Evolutionary conservation across 306 rosid genomes (phyloP).

Genomic region (Neltuma alba): DNA sequence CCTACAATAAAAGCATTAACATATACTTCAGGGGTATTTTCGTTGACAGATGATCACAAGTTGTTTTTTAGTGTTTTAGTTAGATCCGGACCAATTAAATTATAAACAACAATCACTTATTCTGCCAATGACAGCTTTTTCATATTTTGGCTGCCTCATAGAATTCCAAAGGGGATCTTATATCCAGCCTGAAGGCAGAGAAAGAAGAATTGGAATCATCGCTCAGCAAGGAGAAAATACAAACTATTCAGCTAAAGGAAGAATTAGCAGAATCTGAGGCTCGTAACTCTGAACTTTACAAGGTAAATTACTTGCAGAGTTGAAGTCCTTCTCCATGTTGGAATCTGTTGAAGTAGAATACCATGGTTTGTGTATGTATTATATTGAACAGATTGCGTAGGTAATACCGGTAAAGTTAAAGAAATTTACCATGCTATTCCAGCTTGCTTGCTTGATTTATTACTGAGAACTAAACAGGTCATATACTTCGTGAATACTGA

Average conservation of each 20-base stretch:
- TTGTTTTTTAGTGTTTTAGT: not conserved
- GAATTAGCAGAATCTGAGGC: slow-evolving; percentile 69
- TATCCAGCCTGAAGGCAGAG: slow-evolving; percentile 68
- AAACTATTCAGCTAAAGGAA: slow-evolving; percentile 71
- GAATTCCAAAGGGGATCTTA: slow-evolving; percentile 60
- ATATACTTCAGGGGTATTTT: not conserved
- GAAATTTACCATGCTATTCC: slow-evolving; percentile 21
- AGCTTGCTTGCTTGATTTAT: not conserved
- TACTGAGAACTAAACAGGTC: not conserved
- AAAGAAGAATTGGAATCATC: slow-evolving; percentile 79
- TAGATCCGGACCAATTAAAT: slow-evolving; percentile 19
- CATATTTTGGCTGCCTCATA: slow-evolving; percentile 37
- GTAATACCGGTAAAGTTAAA: not conserved
- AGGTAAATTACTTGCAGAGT: slow-evolving; percentile 53
- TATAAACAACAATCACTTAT: slow-evolving; percentile 15
- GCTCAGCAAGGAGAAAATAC: slow-evolving; percentile 67
- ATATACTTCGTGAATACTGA: not conserved
- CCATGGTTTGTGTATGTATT: slow-evolving; percentile 8
- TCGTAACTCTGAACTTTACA: slow-evolving; percentile 76
- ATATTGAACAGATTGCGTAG: slow-evolving; percentile 3
- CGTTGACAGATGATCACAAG: not conserved
- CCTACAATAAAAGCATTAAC: not conserved
- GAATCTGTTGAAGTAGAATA: not conserved
- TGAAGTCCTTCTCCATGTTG: slow-evolving; percentile 14
- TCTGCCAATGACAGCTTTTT: slow-evolving; percentile 24